Percentiles rank a stretch among this genome's conserved stretches.
phyloP scores from a whole-genome alignment of 2,329 filamentous ascomycete genomes.

The Bipolaris gigantea region DNA sequence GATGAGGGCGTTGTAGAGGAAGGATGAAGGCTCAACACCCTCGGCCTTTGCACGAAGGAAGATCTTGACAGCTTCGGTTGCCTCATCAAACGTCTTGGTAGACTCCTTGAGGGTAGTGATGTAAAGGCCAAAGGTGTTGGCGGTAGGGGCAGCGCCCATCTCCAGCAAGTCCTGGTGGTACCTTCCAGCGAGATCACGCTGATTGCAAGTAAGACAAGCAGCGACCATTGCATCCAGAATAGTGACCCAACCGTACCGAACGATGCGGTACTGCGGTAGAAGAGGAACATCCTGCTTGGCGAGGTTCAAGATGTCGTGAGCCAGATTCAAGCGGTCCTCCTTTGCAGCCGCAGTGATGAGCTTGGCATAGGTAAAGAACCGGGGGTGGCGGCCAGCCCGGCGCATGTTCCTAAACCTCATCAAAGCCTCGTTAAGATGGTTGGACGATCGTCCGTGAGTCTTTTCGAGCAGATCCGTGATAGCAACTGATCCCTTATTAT shows the following conservation, averaged over 20 bases:
- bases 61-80: conserved; percentile 94
- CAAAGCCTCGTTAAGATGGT: conserved; percentile 78
- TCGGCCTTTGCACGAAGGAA: conserved; percentile 92
- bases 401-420: conserved; percentile 90
- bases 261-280: conserved; percentile 78
- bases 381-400: conserved; percentile 83
- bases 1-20: conserved; percentile 97
- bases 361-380: conserved; percentile 97
- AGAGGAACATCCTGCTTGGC: conserved; percentile 87
- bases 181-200: conserved; percentile 77
- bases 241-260: conserved; percentile 93
- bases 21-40: conserved; percentile 92
- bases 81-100: conserved; percentile 96
- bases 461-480: conserved; percentile 91
- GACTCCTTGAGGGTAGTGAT: conserved; percentile 99
- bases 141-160: conserved; percentile 88
- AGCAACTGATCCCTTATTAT: conserved; percentile 88
- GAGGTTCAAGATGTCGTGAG: conserved; percentile 85
- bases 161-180: conserved; percentile 90
- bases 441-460: conserved; percentile 69
- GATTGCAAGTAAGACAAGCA: conserved; percentile 80
- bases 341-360: conserved; percentile 88
- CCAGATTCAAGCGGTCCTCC: conserved; percentile 77
- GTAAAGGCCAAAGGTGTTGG: conserved; percentile 97
- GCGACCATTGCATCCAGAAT: conserved; percentile 97